Base-by-base conservation (phyloP, 768 basidiomycete species). In the Leccinum uliginosum region DNA sequence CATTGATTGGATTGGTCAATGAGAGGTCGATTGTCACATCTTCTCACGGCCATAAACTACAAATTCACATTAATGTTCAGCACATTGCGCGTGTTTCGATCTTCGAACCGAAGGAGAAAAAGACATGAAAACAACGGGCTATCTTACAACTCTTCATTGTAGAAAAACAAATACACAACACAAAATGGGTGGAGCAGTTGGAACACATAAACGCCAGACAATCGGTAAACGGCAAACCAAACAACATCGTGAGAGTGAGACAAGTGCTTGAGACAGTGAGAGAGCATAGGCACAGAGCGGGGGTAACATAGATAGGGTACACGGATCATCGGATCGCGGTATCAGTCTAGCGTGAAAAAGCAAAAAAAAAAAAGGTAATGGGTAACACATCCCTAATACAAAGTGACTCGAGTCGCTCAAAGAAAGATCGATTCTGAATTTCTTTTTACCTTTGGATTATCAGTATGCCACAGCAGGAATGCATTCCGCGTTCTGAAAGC, bases 401-500 rank as follows among this genome's bases (percentile, higher is more conserved):
- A 40, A 15, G 19, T n/a, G n/a, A n/a, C n/a, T 17, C 10, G 10
- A 19, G 40, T 43, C 19, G 11, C 11, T 19, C n/a, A 19, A 26
- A 21, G 17, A 30, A 24, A 29, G 40, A 40, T n/a, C n/a, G 38
- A n/a, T 19, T 32, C n/a, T n/a, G 30, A 30, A 50, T 47, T 45
- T 54, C 45, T 19, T 32, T 54, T 51, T 21, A 21, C 44, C 47
- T 48, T 26, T 51, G 3, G 44, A 47, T 17, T 4, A 24, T 66
- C 53, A 69, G 55, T 64, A 69, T 4, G 59, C 67, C 3, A 64
- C 44, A 15, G 64, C 54, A 38, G 62, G 62, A 6, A 64, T 50
- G 30, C 54, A 64, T 15, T 62, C 60, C 6, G 50, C 59, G 0
- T 56, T 27, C 12, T 62, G 67, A 38, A 59, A 48, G 3, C 67